Conservation (phyloP, 176 grass and related monocot species). For the Carex myosuroides region DNA sequence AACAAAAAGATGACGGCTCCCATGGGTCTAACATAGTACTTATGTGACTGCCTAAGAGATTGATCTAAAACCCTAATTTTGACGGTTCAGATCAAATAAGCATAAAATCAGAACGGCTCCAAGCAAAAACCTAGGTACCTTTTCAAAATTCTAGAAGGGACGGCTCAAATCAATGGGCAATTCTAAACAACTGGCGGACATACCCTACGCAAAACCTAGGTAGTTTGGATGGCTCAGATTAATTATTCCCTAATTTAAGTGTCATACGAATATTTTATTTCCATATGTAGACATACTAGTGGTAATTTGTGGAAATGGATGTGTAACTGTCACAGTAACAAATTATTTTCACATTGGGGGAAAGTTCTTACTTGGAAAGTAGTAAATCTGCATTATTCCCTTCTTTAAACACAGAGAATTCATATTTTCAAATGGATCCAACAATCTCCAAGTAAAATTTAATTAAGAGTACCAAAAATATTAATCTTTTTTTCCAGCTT, state of each 20-base stretch:
- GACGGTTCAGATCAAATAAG: background rate
- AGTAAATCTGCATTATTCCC: background rate
- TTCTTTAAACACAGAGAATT: background rate
- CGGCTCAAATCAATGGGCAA: background rate
- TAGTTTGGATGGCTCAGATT: background rate
- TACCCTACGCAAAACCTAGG: background rate
- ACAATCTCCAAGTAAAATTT: background rate
- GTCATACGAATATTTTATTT: background rate
- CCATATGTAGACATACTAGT: background rate
- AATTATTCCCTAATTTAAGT: background rate
- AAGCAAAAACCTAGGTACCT: background rate
- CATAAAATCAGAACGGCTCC: background rate
- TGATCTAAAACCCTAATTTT: background rate
- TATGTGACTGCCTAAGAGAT: background rate
- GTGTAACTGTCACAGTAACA: background rate
- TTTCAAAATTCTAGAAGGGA: background rate
- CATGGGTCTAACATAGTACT: background rate
- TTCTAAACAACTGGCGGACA: background rate
- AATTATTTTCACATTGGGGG: background rate
- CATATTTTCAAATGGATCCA: background rate
- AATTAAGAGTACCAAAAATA: background rate
- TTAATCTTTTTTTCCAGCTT: no score
- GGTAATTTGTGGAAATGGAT: background rate
- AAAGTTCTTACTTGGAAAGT: background rate
- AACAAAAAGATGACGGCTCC: background rate